Evolutionary conservation across 2,329 filamentous ascomycete genomes (phyloP), one percentile per base, ranked within the genome.

Genomic region (Cylindrodendrum hubeiense): DNA sequence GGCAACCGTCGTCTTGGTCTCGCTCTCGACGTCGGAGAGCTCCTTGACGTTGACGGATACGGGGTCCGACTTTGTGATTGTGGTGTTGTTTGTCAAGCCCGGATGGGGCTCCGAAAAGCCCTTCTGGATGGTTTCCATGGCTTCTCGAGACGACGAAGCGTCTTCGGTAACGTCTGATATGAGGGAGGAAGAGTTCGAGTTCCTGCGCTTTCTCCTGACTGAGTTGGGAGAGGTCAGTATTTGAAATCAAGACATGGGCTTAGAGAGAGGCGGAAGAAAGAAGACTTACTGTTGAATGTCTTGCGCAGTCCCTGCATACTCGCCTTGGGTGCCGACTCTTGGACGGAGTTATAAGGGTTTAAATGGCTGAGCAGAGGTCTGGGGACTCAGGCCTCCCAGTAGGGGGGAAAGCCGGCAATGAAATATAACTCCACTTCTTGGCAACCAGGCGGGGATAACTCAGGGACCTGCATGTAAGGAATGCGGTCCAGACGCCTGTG

Each of bases 121-220:
- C 28, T 52, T 49, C 49, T 44, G 54, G 17, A 49, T 33, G 41
- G 60, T 43, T 6, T 50, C 60, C 60, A 63, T 59, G 44, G 52
- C 46, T 49, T 34, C 24, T 12, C 24, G 44, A 33, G 53, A 39
- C 17, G 41, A 34, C 19, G 49, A 39, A 24, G 33, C 33, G 47
- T 56, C 44, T 24, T 54, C 37, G 8, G 53, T n/a, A 21, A n/a
- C 54, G 49, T 63, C 49, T 12, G 43, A 58, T 26, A 19, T 22
- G 26, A 44, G 33, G 51, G 60, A 47, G 6, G 60, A 63, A 28
- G 54, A 47, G n/a, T 41, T 46, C 8, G 60, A 63, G 49, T 26
- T 43, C 21, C 26, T 63, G 47, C 54, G 55, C 52, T 63, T 63
- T n/a, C 50, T 57, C 50, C 53, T 52, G 46, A 63, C 60, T 63